Evolutionary conservation across 192 early-diverging fungal species (phyloP), one percentile per base, ranked within the genome.

Genomic region (Podila epicladia): DNA sequence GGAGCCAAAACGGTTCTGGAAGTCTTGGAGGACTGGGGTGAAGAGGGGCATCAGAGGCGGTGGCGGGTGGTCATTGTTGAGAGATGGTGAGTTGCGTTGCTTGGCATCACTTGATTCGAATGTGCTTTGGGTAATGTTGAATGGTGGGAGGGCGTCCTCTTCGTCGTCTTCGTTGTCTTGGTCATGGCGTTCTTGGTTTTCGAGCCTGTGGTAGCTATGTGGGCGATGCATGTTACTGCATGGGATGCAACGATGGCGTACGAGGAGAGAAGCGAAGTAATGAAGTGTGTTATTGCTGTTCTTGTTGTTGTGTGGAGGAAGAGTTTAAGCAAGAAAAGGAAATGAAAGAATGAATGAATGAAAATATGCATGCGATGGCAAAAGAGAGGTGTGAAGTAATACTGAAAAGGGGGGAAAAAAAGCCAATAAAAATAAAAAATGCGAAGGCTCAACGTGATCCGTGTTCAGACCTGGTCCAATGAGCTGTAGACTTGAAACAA

Each of bases 21-120:
- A 80, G 62, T 72, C 71, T 58, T 80, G 70, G 5, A 80, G 67
- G 29, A 80, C 77, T 5, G 77, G 77, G 3, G 77, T 80, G 57
- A 80, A 80, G 53, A 80, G 63, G 2, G 77, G 77, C 77, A 80
- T 80, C 45, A 80, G 55, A 1, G 69, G 69, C 4, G 77, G 66
- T 11, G 77, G 71, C 24, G 72, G 62, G n/a, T 67, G 38, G 49
- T 26, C 37, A 38, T 33, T 11, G 32, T 41, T 13, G 62, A 31
- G 24, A 28, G 24, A 0, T 15, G 32, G 17, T 5, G 38, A 9
- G 32, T 26, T 9, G 48, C 45, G 15, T 26, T 59, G 28, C 8
- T 35, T 61, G 48, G 38, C 24, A 19, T 50, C 59, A 22, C 17
- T 55, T 55, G 53, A 55, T 26, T n/a, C 53, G 11, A 55, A 24